These are phyloP conservation scores for Blastocystis sp. DNA, from an alignment of 352 stramenopile species.

Conservation along the genomic window DNA sequence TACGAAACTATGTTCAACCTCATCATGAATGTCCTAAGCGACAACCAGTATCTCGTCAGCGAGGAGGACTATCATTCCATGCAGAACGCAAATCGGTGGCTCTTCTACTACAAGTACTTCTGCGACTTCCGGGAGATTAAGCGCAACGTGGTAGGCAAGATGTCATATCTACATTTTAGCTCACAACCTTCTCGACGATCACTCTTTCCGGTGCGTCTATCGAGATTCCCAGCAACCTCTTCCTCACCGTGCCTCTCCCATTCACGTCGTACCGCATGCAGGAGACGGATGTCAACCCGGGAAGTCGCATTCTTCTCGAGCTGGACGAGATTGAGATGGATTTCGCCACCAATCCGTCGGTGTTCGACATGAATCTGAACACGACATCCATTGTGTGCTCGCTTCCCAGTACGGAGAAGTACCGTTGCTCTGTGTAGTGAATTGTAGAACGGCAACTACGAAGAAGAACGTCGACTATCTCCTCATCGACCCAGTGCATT, in stretches of 20 bases:
- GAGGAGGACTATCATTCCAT: slow-evolving; percentile 4
- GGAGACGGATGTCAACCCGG: not conserved
- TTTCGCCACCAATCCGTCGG: not conserved
- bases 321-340: not conserved
- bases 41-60: not conserved
- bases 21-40: not conserved
- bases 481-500: not conserved
- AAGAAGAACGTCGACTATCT: not conserved
- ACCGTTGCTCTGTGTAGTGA: not conserved
- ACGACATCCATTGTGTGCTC: not conserved
- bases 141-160: not conserved
- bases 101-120: slow-evolving; percentile 40
- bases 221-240: not conserved
- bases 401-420: not conserved
- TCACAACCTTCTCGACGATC: slow-evolving; percentile 37
- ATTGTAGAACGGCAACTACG: not conserved
- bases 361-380: slow-evolving; percentile 44
- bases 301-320: not conserved
- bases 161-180: not conserved
- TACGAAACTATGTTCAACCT: not conserved
- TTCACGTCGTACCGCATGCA: not conserved
- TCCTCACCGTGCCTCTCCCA: not conserved
- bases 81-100: slow-evolving; percentile 23
- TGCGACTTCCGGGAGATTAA: slow-evolving; percentile 28
- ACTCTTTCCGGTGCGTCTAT: not conserved